Evolutionary conservation across 169 alveolate species (phyloP).

Genomic region (Eimeria maxima): DNA sequence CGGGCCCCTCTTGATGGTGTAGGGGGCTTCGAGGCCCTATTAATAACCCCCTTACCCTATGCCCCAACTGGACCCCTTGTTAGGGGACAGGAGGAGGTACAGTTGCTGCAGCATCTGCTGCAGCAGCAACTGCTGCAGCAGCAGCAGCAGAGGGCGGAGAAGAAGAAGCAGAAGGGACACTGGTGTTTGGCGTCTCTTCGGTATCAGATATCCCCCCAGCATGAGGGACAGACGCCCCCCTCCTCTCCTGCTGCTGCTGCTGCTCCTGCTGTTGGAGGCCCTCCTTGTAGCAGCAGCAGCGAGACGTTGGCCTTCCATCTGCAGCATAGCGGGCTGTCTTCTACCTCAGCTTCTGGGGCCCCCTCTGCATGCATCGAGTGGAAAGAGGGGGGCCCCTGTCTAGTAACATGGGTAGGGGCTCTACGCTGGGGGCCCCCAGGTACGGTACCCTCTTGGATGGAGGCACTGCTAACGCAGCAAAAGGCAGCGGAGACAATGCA

Average conservation of each 20-base stretch:
- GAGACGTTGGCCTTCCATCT: not conserved
- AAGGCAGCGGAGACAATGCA: not conserved
- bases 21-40: conserved; percentile 43
- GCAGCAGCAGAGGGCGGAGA: not conserved
- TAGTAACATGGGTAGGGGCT: conserved; percentile 29
- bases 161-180: conserved; percentile 15
- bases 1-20: conserved; percentile 4
- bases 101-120: not conserved
- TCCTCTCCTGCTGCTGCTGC: not conserved
- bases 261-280: not conserved
- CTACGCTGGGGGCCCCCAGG: conserved; percentile 36
- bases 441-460: not conserved
- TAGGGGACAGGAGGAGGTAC: not conserved
- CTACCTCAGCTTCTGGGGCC: not conserved
- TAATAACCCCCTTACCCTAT: not conserved
- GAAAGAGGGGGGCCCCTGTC: conserved; percentile 31
- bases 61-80: not conserved
- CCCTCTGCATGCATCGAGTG: not conserved
- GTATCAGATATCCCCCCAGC: not conserved
- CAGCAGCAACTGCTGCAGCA: not conserved
- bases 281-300: not conserved
- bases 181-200: conserved; percentile 43
- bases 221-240: not conserved
- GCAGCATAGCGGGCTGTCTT: not conserved
- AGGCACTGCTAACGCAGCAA: conserved; percentile 5